Conservation (phyloP, 2,329 filamentous ascomycete species). For the Pseudogymnoascus pannorum region DNA sequence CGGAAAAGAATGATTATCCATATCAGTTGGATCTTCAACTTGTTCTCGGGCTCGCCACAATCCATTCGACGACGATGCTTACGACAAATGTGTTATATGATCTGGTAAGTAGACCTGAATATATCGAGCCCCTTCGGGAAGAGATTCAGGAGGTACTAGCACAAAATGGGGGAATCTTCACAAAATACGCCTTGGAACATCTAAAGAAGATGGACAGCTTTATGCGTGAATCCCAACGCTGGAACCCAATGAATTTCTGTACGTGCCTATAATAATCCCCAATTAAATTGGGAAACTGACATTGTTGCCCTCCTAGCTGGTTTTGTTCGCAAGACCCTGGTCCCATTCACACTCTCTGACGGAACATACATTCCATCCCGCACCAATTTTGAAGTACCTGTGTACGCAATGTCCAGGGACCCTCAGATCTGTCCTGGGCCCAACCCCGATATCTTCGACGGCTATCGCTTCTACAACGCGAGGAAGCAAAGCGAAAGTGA, state of each 20-base stretch:
- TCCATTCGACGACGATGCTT: conserved; percentile 22
- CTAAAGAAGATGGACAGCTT: conserved; percentile 33
- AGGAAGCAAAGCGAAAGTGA: conserved; percentile 13
- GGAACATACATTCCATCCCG: conserved; percentile 29
- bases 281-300: background rate
- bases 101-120: conserved; percentile 13
- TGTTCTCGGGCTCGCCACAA: conserved; percentile 11
- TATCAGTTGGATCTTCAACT: background rate
- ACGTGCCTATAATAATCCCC: conserved; percentile 11
- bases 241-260: conserved; percentile 30
- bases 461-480: conserved; percentile 14
- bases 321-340: conserved; percentile 15
- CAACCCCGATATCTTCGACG: conserved; percentile 19
- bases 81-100: conserved; percentile 23
- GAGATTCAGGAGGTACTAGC: conserved; percentile 19
- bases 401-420: conserved; percentile 27
- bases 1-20: background rate
- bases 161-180: no score
- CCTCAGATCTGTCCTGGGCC: conserved; percentile 10
- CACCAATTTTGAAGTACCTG: conserved; percentile 25
- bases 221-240: conserved; percentile 34
- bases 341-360: conserved; percentile 27
- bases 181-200: no score
- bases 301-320: background rate
- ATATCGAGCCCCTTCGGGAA: conserved; percentile 20